Conservation (phyloP, 2,329 filamentous ascomycete species). For the Hypomyces perniciosus region DNA sequence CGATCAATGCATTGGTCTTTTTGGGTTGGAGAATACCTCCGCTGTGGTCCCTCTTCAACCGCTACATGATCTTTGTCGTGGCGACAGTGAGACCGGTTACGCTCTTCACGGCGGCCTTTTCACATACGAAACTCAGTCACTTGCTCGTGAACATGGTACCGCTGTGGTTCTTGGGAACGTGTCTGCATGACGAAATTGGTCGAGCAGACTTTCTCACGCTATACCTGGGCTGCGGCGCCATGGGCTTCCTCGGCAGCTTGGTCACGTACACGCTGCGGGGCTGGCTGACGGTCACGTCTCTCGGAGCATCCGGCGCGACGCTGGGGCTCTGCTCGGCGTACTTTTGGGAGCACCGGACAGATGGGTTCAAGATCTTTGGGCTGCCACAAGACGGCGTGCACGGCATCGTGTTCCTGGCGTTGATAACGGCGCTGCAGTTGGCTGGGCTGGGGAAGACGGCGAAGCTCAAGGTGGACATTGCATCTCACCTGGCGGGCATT, state of each 20-base stretch:
- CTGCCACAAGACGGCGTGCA: slow-evolving; percentile 53
- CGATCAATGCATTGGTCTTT: slow-evolving; percentile 52
- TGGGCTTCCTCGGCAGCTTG: slow-evolving; percentile 56
- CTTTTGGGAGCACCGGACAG: slow-evolving; percentile 52
- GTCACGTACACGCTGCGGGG: slow-evolving; percentile 40
- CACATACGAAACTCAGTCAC: slow-evolving; percentile 59
- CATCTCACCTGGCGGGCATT: slow-evolving; percentile 49
- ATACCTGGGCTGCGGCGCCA: slow-evolving; percentile 52
- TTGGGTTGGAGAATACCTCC: slow-evolving; percentile 58
- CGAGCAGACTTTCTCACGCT: slow-evolving; percentile 63
- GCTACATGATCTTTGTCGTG: slow-evolving; percentile 59
- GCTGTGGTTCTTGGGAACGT: slow-evolving; percentile 60
- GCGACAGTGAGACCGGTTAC: slow-evolving; percentile 58
- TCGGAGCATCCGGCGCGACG: slow-evolving; percentile 63
- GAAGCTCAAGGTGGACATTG: slow-evolving; percentile 41
- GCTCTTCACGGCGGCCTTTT: slow-evolving; percentile 61
- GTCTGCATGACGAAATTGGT: slow-evolving; percentile 64
- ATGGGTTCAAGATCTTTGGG: slow-evolving; percentile 52
- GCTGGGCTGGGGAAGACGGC: slow-evolving; percentile 38
- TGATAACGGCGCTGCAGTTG: slow-evolving; percentile 45
- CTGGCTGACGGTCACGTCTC: slow-evolving; percentile 43
- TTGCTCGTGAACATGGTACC: slow-evolving; percentile 58
- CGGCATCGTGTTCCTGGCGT: slow-evolving; percentile 47
- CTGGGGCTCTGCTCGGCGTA: slow-evolving; percentile 57
- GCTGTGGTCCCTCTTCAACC: slow-evolving; percentile 61